Evolutionary conservation across 805 yeast genomes (phyloP), one percentile per base, ranked within the genome.

Genomic region (Candida pini): DNA sequence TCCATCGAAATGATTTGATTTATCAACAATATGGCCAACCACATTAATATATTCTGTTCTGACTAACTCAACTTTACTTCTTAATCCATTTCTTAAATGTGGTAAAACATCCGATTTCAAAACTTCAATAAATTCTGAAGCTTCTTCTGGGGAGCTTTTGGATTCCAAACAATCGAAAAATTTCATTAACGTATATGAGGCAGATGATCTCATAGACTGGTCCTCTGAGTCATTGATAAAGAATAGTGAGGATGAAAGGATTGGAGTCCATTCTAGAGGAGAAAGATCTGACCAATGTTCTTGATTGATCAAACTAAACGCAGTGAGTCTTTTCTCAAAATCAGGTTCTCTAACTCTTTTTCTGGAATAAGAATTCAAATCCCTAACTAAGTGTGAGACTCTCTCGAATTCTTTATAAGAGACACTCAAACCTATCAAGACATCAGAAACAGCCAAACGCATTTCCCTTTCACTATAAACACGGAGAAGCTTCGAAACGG

Each of bases 181-280:
- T 31, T 81, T 64, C 36, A 68, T 69, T 38, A 90, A 54, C 1
- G 77, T 61, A 44, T 71, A 78, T 1, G 84, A 60, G 2, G 96
- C 85, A 50, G 84, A 85, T 1, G 84, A 71, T 57, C 97, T 71
- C 38, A 90, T 63, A 0, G 95, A 80, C 31, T 82, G 64, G 56
- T 90, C 98, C 10, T 76, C 79, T 24, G 77, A 78, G 48, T 86
- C 95, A 37, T 77, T 76, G 38, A 92, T 72, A 53, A 74, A 84
- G 51, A 63, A 87, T 26, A 92, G 64, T 38, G 78, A 67, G 35
- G 78, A 74, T 53, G 81, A 72, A 15, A 92, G 37, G 3, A 92
- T 49, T 3, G 96, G 96, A 8, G 73, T 44, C 97, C 97, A 92
- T 47, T 86, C 86, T 3, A 58, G 28, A 1, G 72, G 63, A 0